Evolutionary conservation across 139 green algal species (phyloP), one percentile per base, ranked within the genome.

Genomic region (Chlorokybus atmophyticus): DNA sequence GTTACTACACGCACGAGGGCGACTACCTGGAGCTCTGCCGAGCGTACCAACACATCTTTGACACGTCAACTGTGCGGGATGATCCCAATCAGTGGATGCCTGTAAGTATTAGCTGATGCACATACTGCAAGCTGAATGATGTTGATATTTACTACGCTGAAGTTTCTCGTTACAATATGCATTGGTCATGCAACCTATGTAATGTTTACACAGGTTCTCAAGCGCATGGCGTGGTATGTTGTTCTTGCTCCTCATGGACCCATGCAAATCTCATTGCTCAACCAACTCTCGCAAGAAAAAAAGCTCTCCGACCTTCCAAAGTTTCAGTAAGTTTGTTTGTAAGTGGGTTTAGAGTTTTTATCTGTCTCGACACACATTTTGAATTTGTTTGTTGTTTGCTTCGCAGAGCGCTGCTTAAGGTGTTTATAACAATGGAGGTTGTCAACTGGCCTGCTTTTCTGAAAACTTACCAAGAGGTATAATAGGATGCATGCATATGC

Each of bases 11-110:
- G n/a, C 77, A 93, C 68, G 57, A 75, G 50, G 75, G 85, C 66
- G 79, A 90, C 67, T 93, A 93, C 78, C 71, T 95, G 24, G 87
- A 97, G 66, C 74, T 93, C 24, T 81, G 75, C 65, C 75, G 84
- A 50, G 79, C 70, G 32, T 87, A 87, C 66, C 60, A 72, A 50
- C 52, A 60, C 4, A 66, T 84, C 27, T 70, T 70, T 29, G 71
- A 82, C 55, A 48, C 52, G 4, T 32, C 52, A 7, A 30, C 28
- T 19, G 30, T 59, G 21, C 29, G 32, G 28, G 52, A 4, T 3
- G 52, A 59, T 17, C 10, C 10, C 10, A 14, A 44, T 21, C 35
- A 44, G 35, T 44, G 35, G 35, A 14, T 14, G 35, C 35, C n/a
- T n/a, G n/a, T n/a, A n/a, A n/a, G n/a, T n/a, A n/a, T n/a, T n/a